Evolutionary conservation across 306 rosid species (phyloP).

Genomic region (Glycyrrhiza uralensis): DNA sequence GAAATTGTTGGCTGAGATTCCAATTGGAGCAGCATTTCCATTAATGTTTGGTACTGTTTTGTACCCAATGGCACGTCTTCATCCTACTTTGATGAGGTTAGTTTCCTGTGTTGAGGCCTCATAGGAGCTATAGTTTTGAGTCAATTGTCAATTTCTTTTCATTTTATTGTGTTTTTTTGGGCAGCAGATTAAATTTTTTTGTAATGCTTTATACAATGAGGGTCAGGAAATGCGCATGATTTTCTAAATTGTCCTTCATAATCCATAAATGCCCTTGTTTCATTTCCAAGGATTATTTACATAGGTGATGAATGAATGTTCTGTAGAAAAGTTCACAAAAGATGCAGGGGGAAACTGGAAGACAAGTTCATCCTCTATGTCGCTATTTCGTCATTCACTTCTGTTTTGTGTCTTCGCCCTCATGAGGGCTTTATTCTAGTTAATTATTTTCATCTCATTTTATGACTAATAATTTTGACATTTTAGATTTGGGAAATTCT

Average conservation of each 20-base stretch:
- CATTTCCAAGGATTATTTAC: not conserved
- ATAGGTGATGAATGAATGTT: not conserved
- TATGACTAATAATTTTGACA: constrained; percentile 25
- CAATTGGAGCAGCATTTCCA: constrained; percentile 93
- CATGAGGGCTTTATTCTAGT: not conserved
- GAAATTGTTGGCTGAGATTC: constrained; percentile 86
- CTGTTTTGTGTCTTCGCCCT: not conserved
- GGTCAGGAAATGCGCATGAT: not conserved
- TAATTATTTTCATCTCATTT: constrained; percentile 13
- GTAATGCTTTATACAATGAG: not conserved
- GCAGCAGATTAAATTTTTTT: not conserved
- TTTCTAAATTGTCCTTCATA: not conserved
- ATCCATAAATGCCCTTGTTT: not conserved
- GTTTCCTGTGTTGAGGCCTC: constrained; percentile 7
- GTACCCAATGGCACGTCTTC: constrained; percentile 97
- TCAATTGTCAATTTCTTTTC: not conserved
- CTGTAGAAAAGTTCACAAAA: not conserved
- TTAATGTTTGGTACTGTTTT: constrained; percentile 81
- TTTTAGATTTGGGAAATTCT: constrained; percentile 80
- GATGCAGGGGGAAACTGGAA: not conserved
- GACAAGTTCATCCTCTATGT: not conserved
- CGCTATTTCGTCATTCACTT: not conserved
- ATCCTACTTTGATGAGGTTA: constrained; percentile 76
- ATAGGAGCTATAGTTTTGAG: constrained; percentile 1
- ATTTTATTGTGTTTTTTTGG: constrained; percentile 12